These are phyloP conservation scores for Solanum paucissectum DNA, from an alignment of 257 asterid genomes.

Conservation along the genomic window DNA sequence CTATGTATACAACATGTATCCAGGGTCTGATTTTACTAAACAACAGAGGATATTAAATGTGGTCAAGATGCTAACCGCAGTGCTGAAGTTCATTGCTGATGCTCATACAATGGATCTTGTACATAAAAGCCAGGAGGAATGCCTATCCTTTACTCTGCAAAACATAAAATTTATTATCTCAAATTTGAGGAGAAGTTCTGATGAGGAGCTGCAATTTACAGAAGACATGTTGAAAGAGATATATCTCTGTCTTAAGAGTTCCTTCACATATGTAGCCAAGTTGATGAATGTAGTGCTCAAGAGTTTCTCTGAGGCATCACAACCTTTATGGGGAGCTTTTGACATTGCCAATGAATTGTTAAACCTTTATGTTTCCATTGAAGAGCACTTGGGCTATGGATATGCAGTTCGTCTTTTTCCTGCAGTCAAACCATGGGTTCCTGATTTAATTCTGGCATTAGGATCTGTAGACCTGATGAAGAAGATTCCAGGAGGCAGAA, in stretches of 20 bases:
- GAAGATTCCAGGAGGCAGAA: conserved; percentile 16
- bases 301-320: conserved; percentile 26
- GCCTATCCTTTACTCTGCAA: conserved; percentile 45
- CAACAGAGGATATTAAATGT: conserved; percentile 18
- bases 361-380: conserved; percentile 48
- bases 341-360: conserved; percentile 48
- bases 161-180: conserved; percentile 35
- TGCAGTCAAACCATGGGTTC: conserved; percentile 62
- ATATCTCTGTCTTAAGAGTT: conserved; percentile 53
- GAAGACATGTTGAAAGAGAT: conserved; percentile 44
- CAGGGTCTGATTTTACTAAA: conserved; percentile 26
- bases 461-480: conserved; percentile 49
- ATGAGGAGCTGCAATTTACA: conserved; percentile 28
- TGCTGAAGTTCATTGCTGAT: conserved; percentile 68
- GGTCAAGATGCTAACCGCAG: conserved; percentile 58
- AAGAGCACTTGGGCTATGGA: conserved; percentile 53
- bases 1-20: neutral
- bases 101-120: conserved; percentile 40
- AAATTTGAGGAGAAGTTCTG: conserved; percentile 26
- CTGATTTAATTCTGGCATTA: conserved; percentile 69
- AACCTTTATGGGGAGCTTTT: conserved; percentile 22
- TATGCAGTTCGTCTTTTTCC: conserved; percentile 47
- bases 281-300: conserved; percentile 44
- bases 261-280: conserved; percentile 81
- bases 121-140: conserved; percentile 28